Conservation (phyloP, 345 rosid species). For the Heritiera fomes region DNA sequence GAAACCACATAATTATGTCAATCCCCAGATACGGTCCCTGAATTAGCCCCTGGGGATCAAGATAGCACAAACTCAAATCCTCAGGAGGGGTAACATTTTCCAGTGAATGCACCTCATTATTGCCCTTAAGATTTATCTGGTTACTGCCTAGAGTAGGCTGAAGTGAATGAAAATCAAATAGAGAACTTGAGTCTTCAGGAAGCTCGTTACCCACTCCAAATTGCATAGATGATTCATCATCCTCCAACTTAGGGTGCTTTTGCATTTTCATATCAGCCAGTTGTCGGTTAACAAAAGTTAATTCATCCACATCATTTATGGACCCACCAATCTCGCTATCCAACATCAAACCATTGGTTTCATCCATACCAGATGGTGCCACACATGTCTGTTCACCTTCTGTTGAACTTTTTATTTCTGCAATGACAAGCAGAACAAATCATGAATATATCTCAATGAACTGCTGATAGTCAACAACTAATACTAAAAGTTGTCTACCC, state of each 20-base stretch:
- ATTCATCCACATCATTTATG: constrained; percentile 15
- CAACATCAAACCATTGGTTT: constrained; percentile 15
- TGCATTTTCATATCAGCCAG: constrained; percentile 19
- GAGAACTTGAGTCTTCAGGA: constrained; percentile 51
- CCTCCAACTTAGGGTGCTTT: constrained; percentile 30
- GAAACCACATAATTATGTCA: constrained; percentile 84
- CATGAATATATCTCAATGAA: background rate
- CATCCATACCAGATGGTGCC: constrained; percentile 10
- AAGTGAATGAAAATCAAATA: constrained; percentile 38
- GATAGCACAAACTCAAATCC: constrained; percentile 67
- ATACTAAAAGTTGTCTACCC: constrained; percentile 24
- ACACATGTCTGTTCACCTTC: constrained; percentile 23
- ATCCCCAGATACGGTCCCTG: constrained; percentile 87
- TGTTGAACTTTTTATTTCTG: constrained; percentile 27
- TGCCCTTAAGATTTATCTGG: constrained; percentile 22
- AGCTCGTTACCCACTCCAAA: constrained; percentile 37
- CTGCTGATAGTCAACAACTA: background rate
- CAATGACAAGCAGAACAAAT: constrained; percentile 15
- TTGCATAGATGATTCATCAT: constrained; percentile 23
- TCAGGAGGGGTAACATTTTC: constrained; percentile 38
- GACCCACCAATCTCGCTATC: constrained; percentile 17
- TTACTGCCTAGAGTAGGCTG: constrained; percentile 30
- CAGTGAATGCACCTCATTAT: constrained; percentile 19
- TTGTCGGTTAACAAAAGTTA: constrained; percentile 23
- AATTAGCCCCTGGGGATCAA: constrained; percentile 82